phyloP scores from a whole-genome alignment of 306 rosid genomes.

The Casuarina cunninghamiana region DNA sequence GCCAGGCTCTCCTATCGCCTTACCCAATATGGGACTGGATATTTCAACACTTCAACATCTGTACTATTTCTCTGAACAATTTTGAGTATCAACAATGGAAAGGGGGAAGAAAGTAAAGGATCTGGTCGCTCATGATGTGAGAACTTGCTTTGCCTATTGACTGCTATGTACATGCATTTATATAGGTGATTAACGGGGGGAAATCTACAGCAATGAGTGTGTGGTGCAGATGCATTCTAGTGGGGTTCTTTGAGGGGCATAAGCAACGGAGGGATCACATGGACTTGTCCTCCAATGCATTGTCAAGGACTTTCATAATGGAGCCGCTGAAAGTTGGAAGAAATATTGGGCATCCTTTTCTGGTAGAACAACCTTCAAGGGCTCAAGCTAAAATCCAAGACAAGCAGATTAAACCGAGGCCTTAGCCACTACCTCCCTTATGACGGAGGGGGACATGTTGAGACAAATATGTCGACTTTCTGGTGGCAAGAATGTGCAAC shows the following conservation, averaged over 20 bases:
- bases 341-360: neutral
- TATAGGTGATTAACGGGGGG: no score
- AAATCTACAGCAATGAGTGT: no score
- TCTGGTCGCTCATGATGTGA: no score
- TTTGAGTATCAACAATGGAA: no score
- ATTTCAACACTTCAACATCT: no score
- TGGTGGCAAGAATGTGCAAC: neutral
- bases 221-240: no score
- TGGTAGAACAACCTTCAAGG: neutral
- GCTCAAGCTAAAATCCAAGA: neutral
- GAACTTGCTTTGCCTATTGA: no score
- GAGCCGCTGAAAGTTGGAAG: neutral
- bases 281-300: constrained; percentile 22
- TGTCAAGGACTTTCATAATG: neutral
- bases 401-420: neutral
- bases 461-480: neutral
- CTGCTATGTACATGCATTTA: no score
- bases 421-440: neutral
- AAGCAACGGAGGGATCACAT: constrained; percentile 19
- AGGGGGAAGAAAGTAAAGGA: no score
- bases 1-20: no score
- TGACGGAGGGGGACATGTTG: neutral
- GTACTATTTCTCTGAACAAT: no score
- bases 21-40: no score
- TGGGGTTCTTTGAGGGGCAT: constrained; percentile 17